Evolutionary conservation across 139 green algal genomes (phyloP).

Genomic region (Astrephomene gubernaculifera): DNA sequence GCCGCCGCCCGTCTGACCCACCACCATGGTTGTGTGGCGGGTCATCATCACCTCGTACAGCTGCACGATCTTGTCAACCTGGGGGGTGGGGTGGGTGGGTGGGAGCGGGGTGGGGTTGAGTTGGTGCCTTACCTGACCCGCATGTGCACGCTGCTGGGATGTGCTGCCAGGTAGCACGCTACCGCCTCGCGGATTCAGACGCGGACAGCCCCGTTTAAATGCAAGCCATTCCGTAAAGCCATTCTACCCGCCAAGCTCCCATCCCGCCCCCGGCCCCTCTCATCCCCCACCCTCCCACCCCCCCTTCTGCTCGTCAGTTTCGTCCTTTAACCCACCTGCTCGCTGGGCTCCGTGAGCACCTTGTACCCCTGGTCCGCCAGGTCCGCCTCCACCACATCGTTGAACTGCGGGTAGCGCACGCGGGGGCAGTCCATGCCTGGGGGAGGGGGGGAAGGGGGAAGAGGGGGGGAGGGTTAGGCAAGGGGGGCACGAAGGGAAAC

Average conservation of each 20-base stretch:
- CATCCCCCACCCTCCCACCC: not conserved
- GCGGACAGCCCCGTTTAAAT: too few species aligned
- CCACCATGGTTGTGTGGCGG: slow-evolving; percentile 90
- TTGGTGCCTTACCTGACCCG: too few species aligned
- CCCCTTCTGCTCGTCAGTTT: not conserved
- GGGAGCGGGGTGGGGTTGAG: too few species aligned
- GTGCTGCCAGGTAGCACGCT: too few species aligned
- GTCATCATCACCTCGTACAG: slow-evolving; percentile 92
- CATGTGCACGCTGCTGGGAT: too few species aligned
- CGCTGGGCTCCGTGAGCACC: slow-evolving; percentile 65
- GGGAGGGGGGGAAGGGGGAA: not conserved
- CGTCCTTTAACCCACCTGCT: slow-evolving; percentile 54
- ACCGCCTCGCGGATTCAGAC: too few species aligned
- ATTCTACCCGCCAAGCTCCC: not conserved
- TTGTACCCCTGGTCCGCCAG: slow-evolving; percentile 79
- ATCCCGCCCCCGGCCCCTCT: not conserved
- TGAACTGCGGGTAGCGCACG: slow-evolving; percentile 84
- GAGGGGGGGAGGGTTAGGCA: not conserved
- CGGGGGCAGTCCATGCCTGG: slow-evolving; percentile 81
- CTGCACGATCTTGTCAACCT: slow-evolving; percentile 90
- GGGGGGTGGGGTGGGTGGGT: not conserved
- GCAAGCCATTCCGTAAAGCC: too few species aligned
- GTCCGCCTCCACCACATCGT: slow-evolving; percentile 88
- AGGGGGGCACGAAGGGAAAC: too few species aligned
- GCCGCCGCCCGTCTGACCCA: slow-evolving; percentile 87